Evolutionary conservation across 257 asterid species (phyloP).

Genomic region (Rauvolfia tetraphylla): DNA sequence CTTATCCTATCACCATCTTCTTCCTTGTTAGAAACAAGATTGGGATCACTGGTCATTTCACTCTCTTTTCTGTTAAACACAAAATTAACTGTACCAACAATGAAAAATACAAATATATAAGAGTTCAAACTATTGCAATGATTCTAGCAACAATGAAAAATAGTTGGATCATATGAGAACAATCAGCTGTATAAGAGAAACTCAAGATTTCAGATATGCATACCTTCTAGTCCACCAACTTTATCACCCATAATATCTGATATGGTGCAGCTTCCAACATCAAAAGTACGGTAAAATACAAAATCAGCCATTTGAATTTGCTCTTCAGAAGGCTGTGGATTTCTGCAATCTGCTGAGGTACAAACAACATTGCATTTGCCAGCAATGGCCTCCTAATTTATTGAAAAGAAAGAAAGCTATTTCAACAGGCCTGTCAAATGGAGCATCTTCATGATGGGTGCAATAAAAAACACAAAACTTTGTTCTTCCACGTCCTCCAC

Average conservation of each 20-base stretch:
- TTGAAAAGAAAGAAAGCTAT: conserved; percentile 5
- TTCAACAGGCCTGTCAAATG: neutral
- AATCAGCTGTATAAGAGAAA: neutral
- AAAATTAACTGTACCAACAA: conserved; percentile 62
- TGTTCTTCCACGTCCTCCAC: neutral
- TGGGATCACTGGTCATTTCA: conserved; percentile 23
- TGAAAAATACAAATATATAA: conserved; percentile 33
- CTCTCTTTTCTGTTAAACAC: conserved; percentile 58
- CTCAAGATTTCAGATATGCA: conserved; percentile 15
- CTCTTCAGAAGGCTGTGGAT: conserved; percentile 72
- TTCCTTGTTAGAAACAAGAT: conserved; percentile 25
- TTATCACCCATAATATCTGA: conserved; percentile 51
- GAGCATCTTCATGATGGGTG: neutral
- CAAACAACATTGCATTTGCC: conserved; percentile 87
- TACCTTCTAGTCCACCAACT: conserved; percentile 85
- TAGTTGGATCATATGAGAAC: neutral
- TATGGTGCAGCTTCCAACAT: conserved; percentile 51
- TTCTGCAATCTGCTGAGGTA: conserved; percentile 64
- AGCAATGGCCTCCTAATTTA: conserved; percentile 76
- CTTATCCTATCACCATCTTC: conserved; percentile 18
- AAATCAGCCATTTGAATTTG: conserved; percentile 61
- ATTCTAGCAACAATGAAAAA: conserved; percentile 11
- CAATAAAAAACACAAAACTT: too few species aligned
- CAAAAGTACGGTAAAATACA: conserved; percentile 70
- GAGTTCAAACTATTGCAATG: conserved; percentile 19